Evolutionary conservation across 768 basidiomycete species (phyloP), one percentile per base, ranked within the genome.

Genomic region (Boletus huronensis): DNA sequence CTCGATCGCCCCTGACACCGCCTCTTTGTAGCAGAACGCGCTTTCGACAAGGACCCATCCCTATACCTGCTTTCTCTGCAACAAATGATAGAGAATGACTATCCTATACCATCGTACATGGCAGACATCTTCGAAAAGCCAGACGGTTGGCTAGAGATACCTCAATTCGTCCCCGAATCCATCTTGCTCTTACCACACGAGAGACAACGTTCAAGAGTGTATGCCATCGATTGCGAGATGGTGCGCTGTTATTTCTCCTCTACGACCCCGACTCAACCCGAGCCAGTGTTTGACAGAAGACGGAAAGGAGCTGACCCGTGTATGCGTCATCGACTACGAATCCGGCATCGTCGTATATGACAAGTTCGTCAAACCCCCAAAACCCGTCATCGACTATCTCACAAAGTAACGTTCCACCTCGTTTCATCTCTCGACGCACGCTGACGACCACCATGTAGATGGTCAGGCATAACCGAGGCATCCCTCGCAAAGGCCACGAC

Each of bases 171-270:
- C 2, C 62, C 71, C 36, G 64, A 70, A 29, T 59, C 72, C 3
- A 48, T 74, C 32, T 43, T 73, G n/a, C 58, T 72, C 17, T 63
- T 70, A 3, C 66, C 65, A 52, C 48, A 66, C 47, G 40, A 72
- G 19, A 71, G 64, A 29, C 64, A 62, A n/a, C 67, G 67, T 42
- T 76, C 79, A 5, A 77, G 74, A 54, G 80, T 96, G 25, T 85
- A 90, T 52, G 91, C 92, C 0, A 81, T 99, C 44, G 96, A 99
- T 77, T 98, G 96, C 70, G 96, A 98, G 70, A 98, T 98, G 96
- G 95, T 92, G 55, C 50, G 82, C 13, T 32, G 64, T 10, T 17
- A n/a, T 36, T 1, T 9, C 5, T 40, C 1, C 17, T 4, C 46
- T 11, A 1, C 6, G 10, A 3, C 0, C 16, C 36, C 35, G 8